These are phyloP conservation scores for sorghum (Sorghum bicolor) DNA, from an alignment of 176 grass and related monocot genomes.

Conservation along the genomic window Sorghum_bicolor_NCBIv3 NC_012877.2:61238001-61238500, in stretches of 20 bases:
- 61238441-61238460: neutral
- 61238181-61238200: constrained; percentile 31
- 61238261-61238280: too few relatives aligned
- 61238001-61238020: neutral
- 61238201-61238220: too few relatives aligned
- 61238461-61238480: neutral
- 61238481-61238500: neutral
- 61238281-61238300: too few relatives aligned
- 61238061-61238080: neutral
- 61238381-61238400: neutral
- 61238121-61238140: constrained; percentile 60
- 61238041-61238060: too few relatives aligned
- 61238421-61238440: neutral
- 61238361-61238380: too few relatives aligned
- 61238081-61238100: constrained; percentile 41
- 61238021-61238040: neutral
- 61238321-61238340: too few relatives aligned
- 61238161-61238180: constrained; percentile 42
- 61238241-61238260: too few relatives aligned
- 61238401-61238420: too few relatives aligned
- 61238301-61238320: too few relatives aligned
- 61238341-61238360: too few relatives aligned
- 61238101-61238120: constrained; percentile 38
- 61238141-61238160: constrained; percentile 44
- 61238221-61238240: too few relatives aligned